phyloP scores from a whole-genome alignment of 495 filamentous ascomycete species.

The Penicillium nucicola region DNA sequence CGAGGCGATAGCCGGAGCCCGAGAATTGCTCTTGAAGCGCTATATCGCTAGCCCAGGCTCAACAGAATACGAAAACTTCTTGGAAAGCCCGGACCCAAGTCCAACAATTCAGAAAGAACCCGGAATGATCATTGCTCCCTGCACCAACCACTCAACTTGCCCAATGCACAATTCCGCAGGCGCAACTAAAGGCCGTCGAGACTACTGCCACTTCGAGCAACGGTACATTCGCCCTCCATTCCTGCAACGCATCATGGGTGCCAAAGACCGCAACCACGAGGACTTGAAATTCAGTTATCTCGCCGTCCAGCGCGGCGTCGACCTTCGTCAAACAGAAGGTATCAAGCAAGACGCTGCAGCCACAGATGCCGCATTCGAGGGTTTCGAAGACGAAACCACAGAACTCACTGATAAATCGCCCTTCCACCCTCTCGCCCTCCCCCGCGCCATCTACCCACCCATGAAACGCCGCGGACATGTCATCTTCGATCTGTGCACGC shows the following conservation, averaged over 20 bases:
- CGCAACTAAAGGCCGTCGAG: constrained; percentile 66
- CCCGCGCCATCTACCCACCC: constrained; percentile 72
- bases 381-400: constrained; percentile 42
- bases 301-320: constrained; percentile 75
- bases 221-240: constrained; percentile 81
- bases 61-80: constrained; percentile 38
- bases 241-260: constrained; percentile 73
- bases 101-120: constrained; percentile 55
- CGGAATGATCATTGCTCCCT: constrained; percentile 93
- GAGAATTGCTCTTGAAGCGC: constrained; percentile 70
- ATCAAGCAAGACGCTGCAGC: constrained; percentile 42
- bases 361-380: constrained; percentile 49
- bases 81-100: constrained; percentile 34
- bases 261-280: constrained; percentile 74
- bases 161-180: constrained; percentile 81
- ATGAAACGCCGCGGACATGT: constrained; percentile 87
- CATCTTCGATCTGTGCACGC: constrained; percentile 87
- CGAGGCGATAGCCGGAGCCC: constrained; percentile 82
- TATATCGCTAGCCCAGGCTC: constrained; percentile 67
- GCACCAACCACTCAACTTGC: constrained; percentile 85
- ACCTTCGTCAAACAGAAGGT: constrained; percentile 39
- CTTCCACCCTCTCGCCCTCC: constrained; percentile 65
- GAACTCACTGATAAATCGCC: background rate
- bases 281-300: constrained; percentile 88
- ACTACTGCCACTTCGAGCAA: constrained; percentile 89